Evolutionary conservation across 2,329 filamentous ascomycete genomes (phyloP), one percentile per base, ranked within the genome.

Genomic region (Fusarium sp.): DNA sequence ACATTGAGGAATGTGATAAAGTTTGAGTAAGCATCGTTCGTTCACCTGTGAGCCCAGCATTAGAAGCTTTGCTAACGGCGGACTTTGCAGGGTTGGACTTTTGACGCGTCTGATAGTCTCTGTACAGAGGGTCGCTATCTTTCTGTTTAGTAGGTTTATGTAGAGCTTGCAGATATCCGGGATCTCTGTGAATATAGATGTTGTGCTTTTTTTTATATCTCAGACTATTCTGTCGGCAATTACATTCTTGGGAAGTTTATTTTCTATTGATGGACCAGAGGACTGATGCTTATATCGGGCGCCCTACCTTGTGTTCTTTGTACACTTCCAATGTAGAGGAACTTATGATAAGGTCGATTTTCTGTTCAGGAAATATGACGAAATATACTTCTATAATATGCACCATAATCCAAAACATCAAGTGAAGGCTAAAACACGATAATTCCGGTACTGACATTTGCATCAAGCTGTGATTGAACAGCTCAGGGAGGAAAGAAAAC

Each of bases 21-120:
- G n/a, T 57, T 57, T 57, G 39, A 57, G 54, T 57, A 57, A 57
- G 54, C 54, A 20, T 24, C 38, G 54, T 57, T 57, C 54, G 54
- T 57, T 45, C 9, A 45, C 54, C 54, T 20, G 13, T 2, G 20
- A 30, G 15, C 36, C 20, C 8, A 9, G 6, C 8, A 20, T 5
- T 3, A 24, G 12, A 11, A 18, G 6, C 6, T 24, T 30, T 44
- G 22, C 53, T 56, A 44, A 56, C 22, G 2, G 0, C 0, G 5
- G 4, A 6, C 8, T 15, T 20, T 10, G 5, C 22, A 56, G 54
- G 17, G 54, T 57, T 26, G 18, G 39, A 12, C 1, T 45, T 35
- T 22, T 45, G 1, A 57, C 54, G 5, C 39, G 54, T 9, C 13
- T 45, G 18, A 35, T 57, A 20, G 13, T 57, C 11, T 45, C 22